phyloP scores from a whole-genome alignment of 768 basidiomycete species.

The Boletus edulis region DNA sequence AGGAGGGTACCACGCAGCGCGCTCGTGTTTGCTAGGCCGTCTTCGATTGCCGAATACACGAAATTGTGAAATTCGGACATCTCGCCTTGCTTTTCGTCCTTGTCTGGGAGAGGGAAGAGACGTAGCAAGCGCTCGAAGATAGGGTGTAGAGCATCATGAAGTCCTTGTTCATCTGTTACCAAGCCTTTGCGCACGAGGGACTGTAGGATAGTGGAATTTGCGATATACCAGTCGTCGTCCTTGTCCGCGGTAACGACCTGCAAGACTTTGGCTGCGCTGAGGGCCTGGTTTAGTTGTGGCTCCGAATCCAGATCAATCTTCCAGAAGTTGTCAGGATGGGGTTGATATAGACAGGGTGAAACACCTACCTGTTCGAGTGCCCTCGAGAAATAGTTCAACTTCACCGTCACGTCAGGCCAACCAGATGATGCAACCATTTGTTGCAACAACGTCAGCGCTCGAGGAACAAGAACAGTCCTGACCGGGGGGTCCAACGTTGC shows the following conservation, averaged over 20 bases:
- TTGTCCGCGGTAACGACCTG: constrained; percentile 84
- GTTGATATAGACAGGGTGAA: not conserved
- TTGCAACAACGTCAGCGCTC: constrained; percentile 66
- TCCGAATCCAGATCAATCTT: constrained; percentile 77
- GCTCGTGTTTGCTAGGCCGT: constrained; percentile 72
- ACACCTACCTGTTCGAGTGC: constrained; percentile 69
- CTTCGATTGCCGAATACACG: constrained; percentile 69
- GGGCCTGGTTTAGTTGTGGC: constrained; percentile 59
- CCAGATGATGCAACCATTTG: constrained; percentile 79
- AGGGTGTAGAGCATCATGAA: constrained; percentile 81
- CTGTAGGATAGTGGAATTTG: constrained; percentile 70
- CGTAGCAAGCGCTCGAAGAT: constrained; percentile 79
- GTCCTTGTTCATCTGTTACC: constrained; percentile 68
- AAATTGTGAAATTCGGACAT: constrained; percentile 77
- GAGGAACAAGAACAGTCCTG: constrained; percentile 49
- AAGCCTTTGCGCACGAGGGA: constrained; percentile 88
- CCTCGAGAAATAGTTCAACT: constrained; percentile 85
- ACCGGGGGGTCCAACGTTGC: constrained; percentile 49
- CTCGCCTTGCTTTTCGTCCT: constrained; percentile 70
- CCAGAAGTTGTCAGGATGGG: constrained; percentile 5
- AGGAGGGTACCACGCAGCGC: constrained; percentile 78
- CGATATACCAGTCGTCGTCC: constrained; percentile 74
- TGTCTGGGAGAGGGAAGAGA: constrained; percentile 75
- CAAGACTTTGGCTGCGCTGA: constrained; percentile 84
- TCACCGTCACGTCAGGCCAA: constrained; percentile 90